Conservation (phyloP, 345 rosid genomes). For the Salix viminalis region DNA sequence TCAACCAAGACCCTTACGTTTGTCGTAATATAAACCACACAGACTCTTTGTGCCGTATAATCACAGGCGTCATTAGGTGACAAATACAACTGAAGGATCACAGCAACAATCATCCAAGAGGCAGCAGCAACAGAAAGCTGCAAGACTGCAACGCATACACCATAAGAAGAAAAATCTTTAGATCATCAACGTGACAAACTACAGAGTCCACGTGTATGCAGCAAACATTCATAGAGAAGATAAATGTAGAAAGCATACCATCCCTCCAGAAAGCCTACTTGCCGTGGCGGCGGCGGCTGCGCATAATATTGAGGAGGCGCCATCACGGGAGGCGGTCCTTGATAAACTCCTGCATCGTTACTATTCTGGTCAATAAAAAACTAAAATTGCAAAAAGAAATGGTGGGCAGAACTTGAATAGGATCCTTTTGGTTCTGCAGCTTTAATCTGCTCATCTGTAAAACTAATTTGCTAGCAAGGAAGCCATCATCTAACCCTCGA, state of each 20-base stretch:
- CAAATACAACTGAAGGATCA: constrained; percentile 45
- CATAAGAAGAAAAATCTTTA: neutral
- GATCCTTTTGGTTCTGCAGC: neutral
- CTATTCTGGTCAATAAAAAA: neutral
- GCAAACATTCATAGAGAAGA: neutral
- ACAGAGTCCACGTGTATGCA: neutral
- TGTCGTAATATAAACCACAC: neutral
- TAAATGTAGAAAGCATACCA: constrained; percentile 30
- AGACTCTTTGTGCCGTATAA: neutral
- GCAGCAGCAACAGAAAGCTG: constrained; percentile 74
- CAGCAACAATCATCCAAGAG: constrained; percentile 70
- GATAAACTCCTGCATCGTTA: constrained; percentile 20
- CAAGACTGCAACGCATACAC: constrained; percentile 42
- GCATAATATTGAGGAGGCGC: constrained; percentile 50
- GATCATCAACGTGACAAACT: neutral
- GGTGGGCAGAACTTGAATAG: neutral
- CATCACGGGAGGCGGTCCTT: constrained; percentile 50
- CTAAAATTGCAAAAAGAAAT: neutral
- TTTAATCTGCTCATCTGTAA: neutral
- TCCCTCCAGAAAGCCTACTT: constrained; percentile 49
- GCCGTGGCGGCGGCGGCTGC: constrained; percentile 36
- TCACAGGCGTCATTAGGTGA: constrained; percentile 16
- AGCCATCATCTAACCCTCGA: neutral
- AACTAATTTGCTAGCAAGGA: neutral
- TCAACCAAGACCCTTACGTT: neutral